Evolutionary conservation across 331 rosid species (phyloP).

Genomic region (Malus hybrid): DNA sequence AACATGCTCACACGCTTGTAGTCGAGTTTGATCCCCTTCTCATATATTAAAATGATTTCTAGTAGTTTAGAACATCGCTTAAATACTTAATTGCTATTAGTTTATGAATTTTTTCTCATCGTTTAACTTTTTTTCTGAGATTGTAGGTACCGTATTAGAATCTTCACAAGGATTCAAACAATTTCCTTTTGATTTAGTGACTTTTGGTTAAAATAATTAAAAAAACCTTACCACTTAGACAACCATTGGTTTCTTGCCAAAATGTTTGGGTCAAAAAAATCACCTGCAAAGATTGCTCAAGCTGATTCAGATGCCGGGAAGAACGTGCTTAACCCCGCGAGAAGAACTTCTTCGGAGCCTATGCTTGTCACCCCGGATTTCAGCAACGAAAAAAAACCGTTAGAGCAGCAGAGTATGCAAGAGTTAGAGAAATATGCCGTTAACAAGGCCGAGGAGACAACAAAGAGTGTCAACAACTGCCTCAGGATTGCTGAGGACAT

Average conservation of each 20-base stretch:
- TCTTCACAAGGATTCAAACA: neutral
- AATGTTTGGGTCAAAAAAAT: constrained; percentile 75
- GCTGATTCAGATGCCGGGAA: constrained; percentile 31
- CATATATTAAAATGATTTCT: too few relatives aligned
- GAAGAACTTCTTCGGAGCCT: constrained; percentile 72
- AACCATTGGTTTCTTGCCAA: constrained; percentile 13
- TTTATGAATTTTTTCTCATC: neutral
- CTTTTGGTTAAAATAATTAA: neutral
- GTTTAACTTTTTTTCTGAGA: neutral
- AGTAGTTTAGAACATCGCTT: too few relatives aligned
- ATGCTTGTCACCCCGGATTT: constrained; percentile 31
- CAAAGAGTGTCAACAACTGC: constrained; percentile 59
- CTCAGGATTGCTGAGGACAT: constrained; percentile 80
- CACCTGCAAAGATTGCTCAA: constrained; percentile 31
- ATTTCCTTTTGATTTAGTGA: constrained; percentile 3
- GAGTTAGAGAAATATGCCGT: constrained; percentile 71
- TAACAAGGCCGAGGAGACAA: constrained; percentile 72
- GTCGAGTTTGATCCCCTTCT: neutral
- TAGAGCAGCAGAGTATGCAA: constrained; percentile 71
- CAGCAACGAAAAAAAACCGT: constrained; percentile 19
- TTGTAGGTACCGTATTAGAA: constrained; percentile 16
- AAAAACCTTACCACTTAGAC: neutral
- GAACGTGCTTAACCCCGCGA: constrained; percentile 23
- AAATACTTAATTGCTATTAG: neutral
- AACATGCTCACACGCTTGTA: too few relatives aligned